These are phyloP conservation scores for Amaranthus tricolor DNA, from an alignment of 179 eudicot species.

Conservation along the genomic window DNA sequence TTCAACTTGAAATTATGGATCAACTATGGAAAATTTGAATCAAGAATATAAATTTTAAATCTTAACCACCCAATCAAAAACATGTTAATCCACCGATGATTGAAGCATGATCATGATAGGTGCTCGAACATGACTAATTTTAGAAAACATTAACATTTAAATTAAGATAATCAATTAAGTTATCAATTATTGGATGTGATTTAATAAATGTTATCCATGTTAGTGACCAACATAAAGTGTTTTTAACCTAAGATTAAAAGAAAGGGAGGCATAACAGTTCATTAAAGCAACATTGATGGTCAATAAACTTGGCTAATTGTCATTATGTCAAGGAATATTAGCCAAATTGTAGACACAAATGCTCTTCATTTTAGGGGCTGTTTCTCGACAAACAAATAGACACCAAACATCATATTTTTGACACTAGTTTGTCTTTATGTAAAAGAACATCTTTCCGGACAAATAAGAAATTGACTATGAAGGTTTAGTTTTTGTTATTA, in stretches of 20 bases:
- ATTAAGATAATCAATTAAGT: neutral
- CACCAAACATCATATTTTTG: constrained; percentile 17
- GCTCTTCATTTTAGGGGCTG: constrained; percentile 20
- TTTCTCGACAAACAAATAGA: constrained; percentile 25
- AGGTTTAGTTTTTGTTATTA: neutral
- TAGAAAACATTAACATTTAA: neutral
- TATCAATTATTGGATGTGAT: neutral
- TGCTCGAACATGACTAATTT: constrained; percentile 21
- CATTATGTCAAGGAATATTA: constrained; percentile 14
- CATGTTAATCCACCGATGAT: constrained; percentile 2
- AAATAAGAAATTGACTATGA: neutral
- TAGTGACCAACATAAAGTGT: constrained; percentile 30
- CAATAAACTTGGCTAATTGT: constrained; percentile 26
- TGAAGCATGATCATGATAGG: constrained; percentile 18
- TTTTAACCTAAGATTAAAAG: constrained; percentile 12
- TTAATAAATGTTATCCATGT: neutral
- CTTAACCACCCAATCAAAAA: constrained; percentile 26
- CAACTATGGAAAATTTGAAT: constrained; percentile 6
- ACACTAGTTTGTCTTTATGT: constrained; percentile 7
- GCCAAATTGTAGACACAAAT: constrained; percentile 19
- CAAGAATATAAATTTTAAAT: neutral
- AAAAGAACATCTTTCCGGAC: constrained; percentile 21
- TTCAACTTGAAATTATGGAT: neutral
- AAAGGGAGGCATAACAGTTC: constrained; percentile 29
- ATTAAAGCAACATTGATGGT: constrained; percentile 11